phyloP scores from a whole-genome alignment of 179 eudicot genomes.

The Silene coronaria region DNA sequence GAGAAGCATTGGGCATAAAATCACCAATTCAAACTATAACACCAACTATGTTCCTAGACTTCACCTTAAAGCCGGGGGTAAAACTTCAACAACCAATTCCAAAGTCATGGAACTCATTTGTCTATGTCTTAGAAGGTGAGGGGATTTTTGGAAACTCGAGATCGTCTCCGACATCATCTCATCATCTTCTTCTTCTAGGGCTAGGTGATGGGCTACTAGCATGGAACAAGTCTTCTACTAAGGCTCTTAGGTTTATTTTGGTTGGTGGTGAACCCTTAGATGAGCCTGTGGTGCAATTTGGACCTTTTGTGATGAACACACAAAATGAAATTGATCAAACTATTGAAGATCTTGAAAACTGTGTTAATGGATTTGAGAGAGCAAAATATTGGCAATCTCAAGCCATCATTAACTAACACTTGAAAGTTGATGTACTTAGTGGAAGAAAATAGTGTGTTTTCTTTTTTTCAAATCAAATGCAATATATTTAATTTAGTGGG shows the following conservation, averaged over 20 bases:
- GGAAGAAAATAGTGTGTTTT: too few species aligned
- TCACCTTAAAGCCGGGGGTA: neutral
- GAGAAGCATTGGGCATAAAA: constrained; percentile 75
- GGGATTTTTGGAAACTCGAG: constrained; percentile 71
- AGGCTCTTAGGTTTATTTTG: constrained; percentile 54
- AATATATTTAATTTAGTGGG: too few species aligned
- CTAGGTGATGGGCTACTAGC: constrained; percentile 71
- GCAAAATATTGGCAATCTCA: too few species aligned
- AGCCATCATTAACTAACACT: too few species aligned
- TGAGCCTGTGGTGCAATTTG: constrained; percentile 84
- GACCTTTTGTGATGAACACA: constrained; percentile 98
- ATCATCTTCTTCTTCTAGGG: constrained; percentile 62
- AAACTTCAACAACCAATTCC: constrained; percentile 11
- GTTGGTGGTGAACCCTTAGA: constrained; percentile 73
- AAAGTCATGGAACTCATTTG: constrained; percentile 61
- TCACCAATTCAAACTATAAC: constrained; percentile 49
- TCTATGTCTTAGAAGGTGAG: constrained; percentile 75
- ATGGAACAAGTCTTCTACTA: constrained; percentile 59
- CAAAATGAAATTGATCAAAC: constrained; percentile 78
- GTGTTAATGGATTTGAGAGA: constrained; percentile 82
- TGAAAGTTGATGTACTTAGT: too few species aligned
- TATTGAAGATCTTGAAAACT: constrained; percentile 61
- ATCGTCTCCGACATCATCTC: too few species aligned
- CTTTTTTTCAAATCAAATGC: too few species aligned
- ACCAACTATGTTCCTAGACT: constrained; percentile 42